These are phyloP conservation scores for Xylaria multiplex DNA, from an alignment of 2,329 filamentous ascomycete genomes.

Conservation along the genomic window DNA sequence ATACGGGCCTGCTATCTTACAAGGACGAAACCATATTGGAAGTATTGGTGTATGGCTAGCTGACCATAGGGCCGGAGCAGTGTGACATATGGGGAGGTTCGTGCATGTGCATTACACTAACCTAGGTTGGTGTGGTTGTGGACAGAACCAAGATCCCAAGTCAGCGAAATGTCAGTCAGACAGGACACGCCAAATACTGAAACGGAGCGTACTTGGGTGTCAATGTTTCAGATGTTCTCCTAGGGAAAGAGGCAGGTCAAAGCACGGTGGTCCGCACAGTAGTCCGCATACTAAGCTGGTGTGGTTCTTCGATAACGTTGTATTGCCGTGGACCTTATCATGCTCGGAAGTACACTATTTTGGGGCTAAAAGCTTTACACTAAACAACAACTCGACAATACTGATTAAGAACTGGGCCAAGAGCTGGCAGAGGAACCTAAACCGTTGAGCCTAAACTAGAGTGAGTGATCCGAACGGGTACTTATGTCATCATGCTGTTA, in stretches of 20 bases:
- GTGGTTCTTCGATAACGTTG: constrained; percentile 37
- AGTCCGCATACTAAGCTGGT: constrained; percentile 37
- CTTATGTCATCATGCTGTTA: constrained; percentile 11
- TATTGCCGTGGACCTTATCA: constrained; percentile 36
- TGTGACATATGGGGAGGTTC: constrained; percentile 31
- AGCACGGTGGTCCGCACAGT: constrained; percentile 37
- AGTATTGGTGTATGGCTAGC: constrained; percentile 22
- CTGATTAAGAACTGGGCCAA: constrained; percentile 30
- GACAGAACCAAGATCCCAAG: constrained; percentile 23
- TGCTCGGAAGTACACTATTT: constrained; percentile 32
- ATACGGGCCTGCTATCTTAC: constrained; percentile 8
- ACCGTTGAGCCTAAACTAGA: too few relatives aligned
- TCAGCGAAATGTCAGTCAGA: constrained; percentile 27
- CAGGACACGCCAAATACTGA: constrained; percentile 41
- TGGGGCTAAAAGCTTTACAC: constrained; percentile 30
- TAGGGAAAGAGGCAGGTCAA: constrained; percentile 39
- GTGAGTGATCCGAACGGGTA: too few relatives aligned
- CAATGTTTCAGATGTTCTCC: constrained; percentile 43
- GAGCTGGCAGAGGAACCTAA: constrained; percentile 30
- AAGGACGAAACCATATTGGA: constrained; percentile 23
- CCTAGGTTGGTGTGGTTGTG: constrained; percentile 19
- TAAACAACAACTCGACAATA: constrained; percentile 35
- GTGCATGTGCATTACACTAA: constrained; percentile 1
- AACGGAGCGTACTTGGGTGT: constrained; percentile 42
- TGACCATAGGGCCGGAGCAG: constrained; percentile 24